A percentile compares a stretch with the other conserved stretches of the same genome.
These are phyloP conservation scores for Ganoderma boninense DNA, from an alignment of 1,284 basidiomycete genomes.

Conservation along the genomic window DNA sequence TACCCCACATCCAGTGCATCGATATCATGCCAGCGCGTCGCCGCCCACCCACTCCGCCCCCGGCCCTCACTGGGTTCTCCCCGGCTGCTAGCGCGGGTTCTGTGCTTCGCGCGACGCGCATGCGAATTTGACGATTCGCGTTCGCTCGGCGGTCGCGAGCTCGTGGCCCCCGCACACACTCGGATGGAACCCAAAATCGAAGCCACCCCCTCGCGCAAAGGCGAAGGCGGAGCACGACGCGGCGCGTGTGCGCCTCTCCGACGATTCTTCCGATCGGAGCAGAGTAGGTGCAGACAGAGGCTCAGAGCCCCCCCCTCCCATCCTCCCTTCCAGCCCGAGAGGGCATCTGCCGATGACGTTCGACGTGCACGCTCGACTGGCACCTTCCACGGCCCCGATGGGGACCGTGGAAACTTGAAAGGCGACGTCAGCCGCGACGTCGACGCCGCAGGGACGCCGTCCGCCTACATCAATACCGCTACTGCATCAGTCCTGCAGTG, in stretches of 20 bases:
- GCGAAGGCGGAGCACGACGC: background rate
- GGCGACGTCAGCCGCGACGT: background rate
- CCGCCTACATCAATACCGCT: background rate
- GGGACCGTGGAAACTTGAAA: constrained; percentile 8
- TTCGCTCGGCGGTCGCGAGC: constrained; percentile 4
- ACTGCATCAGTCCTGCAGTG: background rate
- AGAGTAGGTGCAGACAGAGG: constrained; percentile 2
- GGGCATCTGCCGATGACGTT: too few relatives aligned
- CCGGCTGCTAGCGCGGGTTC: background rate
- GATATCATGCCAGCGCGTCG: background rate
- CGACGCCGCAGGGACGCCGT: background rate
- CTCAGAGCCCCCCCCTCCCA: background rate
- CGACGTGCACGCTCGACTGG: too few relatives aligned
- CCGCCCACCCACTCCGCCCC: background rate
- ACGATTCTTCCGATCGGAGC: constrained; percentile 17
- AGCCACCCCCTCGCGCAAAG: too few relatives aligned
- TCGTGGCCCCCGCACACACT: background rate
- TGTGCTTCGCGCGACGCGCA: background rate
- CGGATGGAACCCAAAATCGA: background rate
- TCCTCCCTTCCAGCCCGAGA: too few relatives aligned
- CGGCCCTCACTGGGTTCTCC: background rate
- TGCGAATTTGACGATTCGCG: constrained; percentile 3
- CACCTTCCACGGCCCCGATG: constrained; percentile 2
- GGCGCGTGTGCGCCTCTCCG: background rate
- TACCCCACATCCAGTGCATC: background rate